Conservation (phyloP, 345 rosid species). For the Chamaenerion angustifolium region DNA sequence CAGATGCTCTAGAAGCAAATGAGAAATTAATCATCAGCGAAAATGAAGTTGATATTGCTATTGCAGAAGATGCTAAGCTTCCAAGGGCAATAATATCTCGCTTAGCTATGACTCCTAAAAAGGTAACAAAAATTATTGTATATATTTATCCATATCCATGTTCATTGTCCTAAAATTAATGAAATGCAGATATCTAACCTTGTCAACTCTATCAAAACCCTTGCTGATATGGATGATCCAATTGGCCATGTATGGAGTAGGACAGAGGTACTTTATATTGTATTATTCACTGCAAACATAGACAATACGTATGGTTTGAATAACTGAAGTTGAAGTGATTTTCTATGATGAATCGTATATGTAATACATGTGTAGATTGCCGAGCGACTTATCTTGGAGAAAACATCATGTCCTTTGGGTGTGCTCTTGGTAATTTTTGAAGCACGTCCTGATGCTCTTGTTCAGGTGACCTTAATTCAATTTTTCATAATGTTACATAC, state of each 20-base stretch:
- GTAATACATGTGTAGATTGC: constrained; percentile 49
- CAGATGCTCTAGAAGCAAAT: constrained; percentile 76
- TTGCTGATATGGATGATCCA: constrained; percentile 95
- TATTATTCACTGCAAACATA: too few relatives aligned
- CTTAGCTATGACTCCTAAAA: constrained; percentile 68
- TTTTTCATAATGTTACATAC: too few relatives aligned
- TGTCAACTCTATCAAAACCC: constrained; percentile 58
- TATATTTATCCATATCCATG: too few relatives aligned
- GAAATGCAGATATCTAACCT: constrained; percentile 60
- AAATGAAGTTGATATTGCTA: constrained; percentile 76
- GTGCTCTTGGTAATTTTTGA: constrained; percentile 93
- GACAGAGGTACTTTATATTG: constrained; percentile 48
- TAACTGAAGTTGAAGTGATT: too few relatives aligned
- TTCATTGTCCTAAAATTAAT: neutral
- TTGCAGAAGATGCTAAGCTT: constrained; percentile 63
- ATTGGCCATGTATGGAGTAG: constrained; percentile 68
- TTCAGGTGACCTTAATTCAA: constrained; percentile 68
- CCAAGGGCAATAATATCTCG: constrained; percentile 71
- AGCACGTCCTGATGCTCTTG: constrained; percentile 93
- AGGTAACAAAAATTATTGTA: constrained; percentile 31
- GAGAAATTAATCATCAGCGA: constrained; percentile 44
- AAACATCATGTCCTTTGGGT: constrained; percentile 91
- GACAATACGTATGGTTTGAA: too few relatives aligned
- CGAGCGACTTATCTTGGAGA: constrained; percentile 85
- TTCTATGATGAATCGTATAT: neutral